Conservation (phyloP, 2,329 filamentous ascomycete species). For the Sclerotinia nivalis region DNA sequence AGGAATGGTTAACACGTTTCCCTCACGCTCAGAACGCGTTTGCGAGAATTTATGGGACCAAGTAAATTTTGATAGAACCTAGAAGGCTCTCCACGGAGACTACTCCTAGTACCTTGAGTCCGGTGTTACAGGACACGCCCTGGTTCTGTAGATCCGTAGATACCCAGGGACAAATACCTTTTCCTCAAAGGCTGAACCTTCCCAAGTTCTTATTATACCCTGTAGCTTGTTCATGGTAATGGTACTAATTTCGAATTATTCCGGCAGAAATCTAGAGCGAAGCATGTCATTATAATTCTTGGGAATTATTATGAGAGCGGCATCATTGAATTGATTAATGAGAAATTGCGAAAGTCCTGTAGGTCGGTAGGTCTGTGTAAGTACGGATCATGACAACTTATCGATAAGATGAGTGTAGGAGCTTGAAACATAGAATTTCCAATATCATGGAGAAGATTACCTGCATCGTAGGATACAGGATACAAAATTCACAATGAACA, state of each 20-base stretch:
- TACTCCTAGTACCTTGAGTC: neutral
- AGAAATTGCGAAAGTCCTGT: neutral
- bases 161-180: neutral
- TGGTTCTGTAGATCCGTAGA: constrained; percentile 2
- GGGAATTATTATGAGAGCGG: neutral
- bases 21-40: neutral
- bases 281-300: neutral
- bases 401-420: neutral
- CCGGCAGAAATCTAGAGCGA: neutral
- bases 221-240: neutral
- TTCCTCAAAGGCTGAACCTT: neutral
- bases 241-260: neutral
- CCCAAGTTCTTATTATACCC: neutral
- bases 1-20: neutral
- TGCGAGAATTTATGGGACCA: neutral
- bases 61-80: constrained; percentile 10
- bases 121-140: constrained; percentile 8
- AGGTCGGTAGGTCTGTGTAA: neutral
- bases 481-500: neutral
- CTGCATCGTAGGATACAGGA: neutral
- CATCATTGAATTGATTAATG: constrained; percentile 2
- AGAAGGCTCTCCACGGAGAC: neutral
- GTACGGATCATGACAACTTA: neutral
- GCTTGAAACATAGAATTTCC: neutral
- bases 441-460: neutral